Conservation (phyloP, 176 grass and related monocot species). For the Aegilops speltoides region DNA sequence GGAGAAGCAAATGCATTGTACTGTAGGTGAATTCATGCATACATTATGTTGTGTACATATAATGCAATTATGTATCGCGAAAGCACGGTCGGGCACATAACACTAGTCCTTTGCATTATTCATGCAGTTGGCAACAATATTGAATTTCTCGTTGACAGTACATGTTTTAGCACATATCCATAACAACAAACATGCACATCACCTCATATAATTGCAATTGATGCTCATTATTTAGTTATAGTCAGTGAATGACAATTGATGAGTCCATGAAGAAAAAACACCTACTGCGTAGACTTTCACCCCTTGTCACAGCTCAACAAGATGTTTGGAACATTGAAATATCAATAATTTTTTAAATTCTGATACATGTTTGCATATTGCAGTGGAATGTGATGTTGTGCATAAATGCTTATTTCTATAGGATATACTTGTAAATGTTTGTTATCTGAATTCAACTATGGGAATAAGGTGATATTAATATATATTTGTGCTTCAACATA, state of each 20-base stretch:
- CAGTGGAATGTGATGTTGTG: too few relatives aligned
- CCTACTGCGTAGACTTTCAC: slow-evolving; percentile 34
- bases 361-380: too few relatives aligned
- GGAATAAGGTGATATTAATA: too few relatives aligned
- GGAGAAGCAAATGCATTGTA: neutral
- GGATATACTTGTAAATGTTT: too few relatives aligned
- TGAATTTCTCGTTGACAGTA: slow-evolving; percentile 38
- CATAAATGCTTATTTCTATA: too few relatives aligned
- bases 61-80: neutral
- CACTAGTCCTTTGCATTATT: neutral
- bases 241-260: slow-evolving; percentile 19
- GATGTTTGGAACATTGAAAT: neutral
- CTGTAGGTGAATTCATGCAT: neutral
- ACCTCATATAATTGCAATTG: slow-evolving; percentile 29
- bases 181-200: slow-evolving; percentile 45
- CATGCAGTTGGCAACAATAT: slow-evolving; percentile 32
- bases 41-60: neutral
- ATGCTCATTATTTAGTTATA: slow-evolving; percentile 13
- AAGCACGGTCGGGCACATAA: neutral
- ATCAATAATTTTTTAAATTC: too few relatives aligned
- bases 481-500: too few relatives aligned
- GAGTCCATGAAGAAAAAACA: slow-evolving; percentile 28
- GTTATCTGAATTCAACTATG: too few relatives aligned
- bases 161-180: slow-evolving; percentile 15
- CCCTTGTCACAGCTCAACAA: slow-evolving; percentile 5